phyloP scores from a whole-genome alignment of 116 monocot species.

The Cymodocea nodosa region DNA sequence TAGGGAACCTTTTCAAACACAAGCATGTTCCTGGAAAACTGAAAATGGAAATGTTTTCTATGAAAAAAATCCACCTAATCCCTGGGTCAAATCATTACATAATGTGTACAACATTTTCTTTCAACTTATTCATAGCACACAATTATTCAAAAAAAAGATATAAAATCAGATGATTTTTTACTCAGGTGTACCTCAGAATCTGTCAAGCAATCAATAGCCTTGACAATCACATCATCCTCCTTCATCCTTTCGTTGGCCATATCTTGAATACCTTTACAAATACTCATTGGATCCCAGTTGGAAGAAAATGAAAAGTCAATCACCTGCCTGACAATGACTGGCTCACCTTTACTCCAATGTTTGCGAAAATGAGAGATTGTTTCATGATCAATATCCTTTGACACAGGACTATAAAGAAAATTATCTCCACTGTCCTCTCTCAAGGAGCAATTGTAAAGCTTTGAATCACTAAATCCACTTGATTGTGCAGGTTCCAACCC shows the following conservation, averaged over 20 bases:
- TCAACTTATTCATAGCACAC: too few relatives aligned
- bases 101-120: too few relatives aligned
- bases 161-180: too few relatives aligned
- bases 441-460: constrained; percentile 22
- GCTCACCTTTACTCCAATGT: constrained; percentile 79
- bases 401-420: constrained; percentile 41
- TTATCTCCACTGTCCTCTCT: constrained; percentile 32
- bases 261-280: constrained; percentile 77
- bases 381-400: constrained; percentile 47
- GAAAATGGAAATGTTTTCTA: too few relatives aligned
- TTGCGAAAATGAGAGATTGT: constrained; percentile 51
- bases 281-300: constrained; percentile 70
- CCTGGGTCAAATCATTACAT: too few relatives aligned
- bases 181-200: constrained; percentile 50
- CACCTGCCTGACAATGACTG: constrained; percentile 46
- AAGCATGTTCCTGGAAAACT: background rate
- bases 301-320: constrained; percentile 58
- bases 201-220: constrained; percentile 44
- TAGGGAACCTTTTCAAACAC: background rate
- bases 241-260: constrained; percentile 34
- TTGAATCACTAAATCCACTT: constrained; percentile 9
- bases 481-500: constrained; percentile 5
- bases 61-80: too few relatives aligned
- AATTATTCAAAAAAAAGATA: background rate
- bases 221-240: constrained; percentile 40